Evolutionary conservation across 169 alveolate species (phyloP), one percentile per base, ranked within the genome.

Genomic region (Cryptosporidium canis): DNA sequence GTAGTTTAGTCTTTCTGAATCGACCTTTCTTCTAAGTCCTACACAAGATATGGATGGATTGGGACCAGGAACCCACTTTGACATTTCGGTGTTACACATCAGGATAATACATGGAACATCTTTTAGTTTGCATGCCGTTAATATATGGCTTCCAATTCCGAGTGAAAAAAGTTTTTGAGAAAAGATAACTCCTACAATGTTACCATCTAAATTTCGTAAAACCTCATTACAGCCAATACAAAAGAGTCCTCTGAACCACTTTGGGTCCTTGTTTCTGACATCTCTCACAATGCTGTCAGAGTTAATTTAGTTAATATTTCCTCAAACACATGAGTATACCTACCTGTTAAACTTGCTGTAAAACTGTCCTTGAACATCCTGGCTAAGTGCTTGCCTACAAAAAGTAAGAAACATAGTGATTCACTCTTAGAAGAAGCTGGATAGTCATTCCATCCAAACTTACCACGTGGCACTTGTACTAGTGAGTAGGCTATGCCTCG

Each of bases 61-160:
- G 7, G 58, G 21, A 27, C 45, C 55, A 7, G 68, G 39, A n/a
- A 6, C 21, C 72, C 70, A 77, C 21, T 58, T 58, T 11, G 47
- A 14, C 27, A 77, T 39, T 63, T 41, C 70, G 12, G 33, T 64
- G 39, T 77, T 41, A 56, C 43, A 58, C 18, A 77, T 33, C 11
- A 77, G 44, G 41, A 77, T 77, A 1, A 77, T 43, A 27, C 87
- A 77, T 39, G 87, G 87, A 37, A 77, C 14, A 39, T 77, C 29
- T 14, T 37, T 58, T 18, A 77, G 35, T 11, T 48, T 14, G 63
- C 87, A 77, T 24, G 55, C 39, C 1, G 33, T 48, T 27, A 61
- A 48, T 24, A 77, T 77, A 63, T 77, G 87, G 8, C 24, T 18
- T 14, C 87, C 87, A 3, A 77, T 58, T 41, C 72, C 87, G 3